Percentiles rank a stretch among this genome's conserved stretches.
These are phyloP conservation scores for Pistacia integerrima DNA, from an alignment of 345 rosid species.

Conservation along the genomic window DNA sequence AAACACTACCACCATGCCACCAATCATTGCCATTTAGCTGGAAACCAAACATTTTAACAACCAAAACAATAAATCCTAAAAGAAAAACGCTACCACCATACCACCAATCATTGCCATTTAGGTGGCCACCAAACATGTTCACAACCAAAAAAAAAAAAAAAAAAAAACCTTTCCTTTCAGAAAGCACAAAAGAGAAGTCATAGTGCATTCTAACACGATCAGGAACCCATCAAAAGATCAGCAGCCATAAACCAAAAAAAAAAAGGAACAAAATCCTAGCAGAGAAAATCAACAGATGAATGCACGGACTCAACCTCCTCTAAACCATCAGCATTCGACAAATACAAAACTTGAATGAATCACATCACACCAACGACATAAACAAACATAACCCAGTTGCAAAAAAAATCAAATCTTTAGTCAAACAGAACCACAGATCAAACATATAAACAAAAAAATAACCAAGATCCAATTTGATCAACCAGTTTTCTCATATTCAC, in stretches of 20 bases:
- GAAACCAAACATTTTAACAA: background rate
- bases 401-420: constrained; percentile 29
- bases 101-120: background rate
- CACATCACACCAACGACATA: constrained; percentile 8
- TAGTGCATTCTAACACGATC: background rate
- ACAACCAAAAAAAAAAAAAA: too few relatives aligned
- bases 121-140: background rate
- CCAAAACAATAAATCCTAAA: background rate
- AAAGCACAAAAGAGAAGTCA: too few relatives aligned
- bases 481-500: background rate
- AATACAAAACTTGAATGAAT: background rate
- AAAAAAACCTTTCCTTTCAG: too few relatives aligned
- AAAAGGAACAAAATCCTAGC: background rate
- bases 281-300: background rate
- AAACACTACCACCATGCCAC: background rate
- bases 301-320: background rate
- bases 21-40: background rate
- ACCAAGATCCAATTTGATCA: constrained; percentile 20
- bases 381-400: constrained; percentile 14
- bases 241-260: background rate
- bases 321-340: background rate
- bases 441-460: constrained; percentile 10
- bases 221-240: background rate
- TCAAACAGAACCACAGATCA: constrained; percentile 7
- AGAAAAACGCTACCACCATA: background rate